A percentile compares a stretch with the other conserved stretches of the same genome.
Conservation (phyloP, 1,139 yeast species). For the Suhomyces bribrorum region DNA sequence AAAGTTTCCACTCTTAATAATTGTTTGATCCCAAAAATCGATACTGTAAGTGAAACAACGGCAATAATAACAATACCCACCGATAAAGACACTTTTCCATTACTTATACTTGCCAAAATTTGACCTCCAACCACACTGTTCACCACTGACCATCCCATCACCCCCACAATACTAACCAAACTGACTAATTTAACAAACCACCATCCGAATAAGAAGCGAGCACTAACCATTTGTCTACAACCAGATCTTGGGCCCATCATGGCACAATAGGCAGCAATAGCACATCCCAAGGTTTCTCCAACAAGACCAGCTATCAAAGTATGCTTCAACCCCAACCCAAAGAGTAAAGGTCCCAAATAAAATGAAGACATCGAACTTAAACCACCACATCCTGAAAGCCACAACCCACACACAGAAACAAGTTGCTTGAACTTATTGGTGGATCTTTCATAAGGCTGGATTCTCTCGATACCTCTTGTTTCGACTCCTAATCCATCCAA, state of each 20-base stretch:
- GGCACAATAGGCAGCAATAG: slow-evolving; percentile 77
- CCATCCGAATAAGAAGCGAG: slow-evolving; percentile 79
- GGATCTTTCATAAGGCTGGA: slow-evolving; percentile 68
- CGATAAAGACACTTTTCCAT: slow-evolving; percentile 63
- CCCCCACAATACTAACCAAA: slow-evolving; percentile 67
- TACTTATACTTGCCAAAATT: slow-evolving; percentile 63
- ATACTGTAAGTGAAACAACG: slow-evolving; percentile 60
- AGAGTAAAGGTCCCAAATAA: slow-evolving; percentile 70
- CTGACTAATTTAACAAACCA: slow-evolving; percentile 77
- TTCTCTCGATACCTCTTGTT: slow-evolving; percentile 78
- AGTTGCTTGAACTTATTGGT: slow-evolving; percentile 50
- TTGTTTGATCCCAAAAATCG: slow-evolving; percentile 75
- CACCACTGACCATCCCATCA: slow-evolving; percentile 85
- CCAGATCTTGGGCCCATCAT: slow-evolving; percentile 89
- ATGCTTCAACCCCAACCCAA: slow-evolving; percentile 64
- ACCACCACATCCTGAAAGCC: slow-evolving; percentile 87
- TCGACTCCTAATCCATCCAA: slow-evolving; percentile 61
- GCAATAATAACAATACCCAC: slow-evolving; percentile 76
- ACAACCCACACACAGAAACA: slow-evolving; percentile 66
- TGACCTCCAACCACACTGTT: slow-evolving; percentile 87
- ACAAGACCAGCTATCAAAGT: slow-evolving; percentile 60
- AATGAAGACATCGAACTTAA: slow-evolving; percentile 82
- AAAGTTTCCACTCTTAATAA: slow-evolving; percentile 67
- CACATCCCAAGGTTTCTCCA: slow-evolving; percentile 67
- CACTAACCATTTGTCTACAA: slow-evolving; percentile 81